Percentiles rank a stretch among this genome's conserved stretches.
These are phyloP conservation scores for Podaxis carcinomalis DNA, from an alignment of 768 basidiomycete genomes.

Conservation along the genomic window DNA sequence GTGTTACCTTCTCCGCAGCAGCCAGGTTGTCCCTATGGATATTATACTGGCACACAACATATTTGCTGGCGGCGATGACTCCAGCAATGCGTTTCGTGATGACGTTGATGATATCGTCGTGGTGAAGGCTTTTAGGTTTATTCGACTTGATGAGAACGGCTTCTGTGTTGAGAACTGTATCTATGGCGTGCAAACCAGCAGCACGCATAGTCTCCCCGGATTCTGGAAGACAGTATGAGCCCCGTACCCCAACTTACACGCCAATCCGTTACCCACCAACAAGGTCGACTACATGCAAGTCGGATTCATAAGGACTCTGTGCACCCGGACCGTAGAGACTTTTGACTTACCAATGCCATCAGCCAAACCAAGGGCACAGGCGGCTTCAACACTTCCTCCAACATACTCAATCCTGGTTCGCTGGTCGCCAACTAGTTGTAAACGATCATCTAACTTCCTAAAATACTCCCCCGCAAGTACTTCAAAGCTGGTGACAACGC, in stretches of 20 bases:
- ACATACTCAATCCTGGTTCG: constrained; percentile 90
- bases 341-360: constrained; percentile 84
- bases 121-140: constrained; percentile 55
- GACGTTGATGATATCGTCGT: constrained; percentile 64
- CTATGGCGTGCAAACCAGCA: constrained; percentile 90
- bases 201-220: constrained; percentile 99
- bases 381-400: constrained; percentile 97
- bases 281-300: constrained; percentile 68
- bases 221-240: constrained; percentile 43
- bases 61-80: constrained; percentile 82
- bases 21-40: constrained; percentile 60
- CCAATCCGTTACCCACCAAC: constrained; percentile 58
- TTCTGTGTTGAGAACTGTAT: constrained; percentile 76
- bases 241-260: not conserved
- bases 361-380: constrained; percentile 92
- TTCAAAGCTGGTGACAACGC: constrained; percentile 94
- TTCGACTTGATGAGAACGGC: constrained; percentile 90
- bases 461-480: constrained; percentile 84
- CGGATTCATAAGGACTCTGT: constrained; percentile 8
- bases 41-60: constrained; percentile 93
- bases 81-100: constrained; percentile 89
- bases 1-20: constrained; percentile 69
- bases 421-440: constrained; percentile 47
- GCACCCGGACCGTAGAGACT: not conserved
- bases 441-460: constrained; percentile 49